These are phyloP conservation scores for Pythium biforme DNA, from an alignment of 352 stramenopile genomes.

Conservation along the genomic window DNA sequence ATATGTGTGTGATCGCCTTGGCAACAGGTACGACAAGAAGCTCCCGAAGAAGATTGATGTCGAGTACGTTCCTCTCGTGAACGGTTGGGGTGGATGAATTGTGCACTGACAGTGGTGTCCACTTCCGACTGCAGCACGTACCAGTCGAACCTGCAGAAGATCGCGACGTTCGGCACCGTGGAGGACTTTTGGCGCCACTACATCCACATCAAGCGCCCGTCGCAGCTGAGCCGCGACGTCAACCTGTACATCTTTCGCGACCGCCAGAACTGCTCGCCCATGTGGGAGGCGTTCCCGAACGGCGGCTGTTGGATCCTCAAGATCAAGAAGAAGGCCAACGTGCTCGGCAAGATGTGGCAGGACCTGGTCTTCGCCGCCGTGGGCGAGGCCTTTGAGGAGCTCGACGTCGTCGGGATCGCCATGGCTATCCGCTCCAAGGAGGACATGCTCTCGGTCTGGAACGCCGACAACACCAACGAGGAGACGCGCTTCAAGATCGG, in stretches of 20 bases:
- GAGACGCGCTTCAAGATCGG: constrained; percentile 79
- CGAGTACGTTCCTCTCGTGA: constrained; percentile 38
- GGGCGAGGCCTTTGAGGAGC: constrained; percentile 90
- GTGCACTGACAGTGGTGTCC: not conserved
- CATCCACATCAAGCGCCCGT: constrained; percentile 93
- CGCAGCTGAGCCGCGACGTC: constrained; percentile 87
- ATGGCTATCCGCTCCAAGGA: constrained; percentile 94
- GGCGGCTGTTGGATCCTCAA: constrained; percentile 95
- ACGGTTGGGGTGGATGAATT: not conserved
- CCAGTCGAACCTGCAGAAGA: constrained; percentile 83
- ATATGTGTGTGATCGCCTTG: not conserved
- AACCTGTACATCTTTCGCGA: constrained; percentile 94
- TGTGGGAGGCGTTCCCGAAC: constrained; percentile 92
- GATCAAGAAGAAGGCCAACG: constrained; percentile 93
- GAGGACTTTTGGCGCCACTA: constrained; percentile 94
- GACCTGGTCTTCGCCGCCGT: constrained; percentile 92
- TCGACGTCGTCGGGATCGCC: constrained; percentile 91
- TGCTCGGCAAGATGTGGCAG: constrained; percentile 95
- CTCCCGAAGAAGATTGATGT: constrained; percentile 89
- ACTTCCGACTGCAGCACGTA: constrained; percentile 61
- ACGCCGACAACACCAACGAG: constrained; percentile 91
- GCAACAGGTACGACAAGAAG: constrained; percentile 92
- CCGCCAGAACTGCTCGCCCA: constrained; percentile 80
- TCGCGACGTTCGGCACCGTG: constrained; percentile 89
- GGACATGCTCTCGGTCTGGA: constrained; percentile 94